These are phyloP conservation scores for Cladosporium sp. DNA, from an alignment of 2,329 filamentous ascomycete species.

Conservation along the genomic window DNA sequence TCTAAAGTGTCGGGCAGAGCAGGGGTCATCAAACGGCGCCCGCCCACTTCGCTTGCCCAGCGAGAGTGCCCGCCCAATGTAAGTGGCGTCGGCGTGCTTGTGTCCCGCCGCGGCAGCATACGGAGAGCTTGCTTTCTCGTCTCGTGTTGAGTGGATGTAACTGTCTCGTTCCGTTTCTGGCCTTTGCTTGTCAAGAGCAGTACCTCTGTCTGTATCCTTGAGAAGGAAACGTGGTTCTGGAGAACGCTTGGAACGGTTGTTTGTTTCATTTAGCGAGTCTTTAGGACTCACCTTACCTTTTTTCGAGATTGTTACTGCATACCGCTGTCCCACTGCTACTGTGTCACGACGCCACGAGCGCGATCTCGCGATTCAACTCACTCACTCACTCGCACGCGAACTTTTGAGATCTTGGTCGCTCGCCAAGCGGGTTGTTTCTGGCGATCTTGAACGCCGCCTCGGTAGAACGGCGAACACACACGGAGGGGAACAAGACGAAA, in stretches of 20 bases:
- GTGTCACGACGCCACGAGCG: background rate
- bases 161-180: background rate
- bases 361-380: background rate
- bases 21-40: slow-evolving; percentile 7
- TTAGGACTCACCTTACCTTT: background rate
- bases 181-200: background rate
- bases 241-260: background rate
- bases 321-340: background rate
- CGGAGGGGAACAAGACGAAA: background rate
- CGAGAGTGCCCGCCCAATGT: background rate
- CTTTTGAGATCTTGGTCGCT: background rate
- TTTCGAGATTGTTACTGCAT: background rate
- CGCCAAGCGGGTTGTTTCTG: background rate
- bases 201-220: background rate
- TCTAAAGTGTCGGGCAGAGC: background rate
- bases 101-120: slow-evolving; percentile 7
- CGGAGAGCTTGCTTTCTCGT: slow-evolving; percentile 3
- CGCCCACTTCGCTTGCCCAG: slow-evolving; percentile 4
- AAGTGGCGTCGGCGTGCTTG: slow-evolving; percentile 2
- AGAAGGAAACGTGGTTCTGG: slow-evolving; percentile 2
- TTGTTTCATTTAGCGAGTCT: slow-evolving; percentile 1
- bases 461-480: background rate
- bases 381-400: background rate
- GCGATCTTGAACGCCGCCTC: slow-evolving; percentile 4
- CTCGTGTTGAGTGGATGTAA: slow-evolving; percentile 5